Conservation (phyloP, 2,329 filamentous ascomycete species). For the Arthrocladium fulminans region DNA sequence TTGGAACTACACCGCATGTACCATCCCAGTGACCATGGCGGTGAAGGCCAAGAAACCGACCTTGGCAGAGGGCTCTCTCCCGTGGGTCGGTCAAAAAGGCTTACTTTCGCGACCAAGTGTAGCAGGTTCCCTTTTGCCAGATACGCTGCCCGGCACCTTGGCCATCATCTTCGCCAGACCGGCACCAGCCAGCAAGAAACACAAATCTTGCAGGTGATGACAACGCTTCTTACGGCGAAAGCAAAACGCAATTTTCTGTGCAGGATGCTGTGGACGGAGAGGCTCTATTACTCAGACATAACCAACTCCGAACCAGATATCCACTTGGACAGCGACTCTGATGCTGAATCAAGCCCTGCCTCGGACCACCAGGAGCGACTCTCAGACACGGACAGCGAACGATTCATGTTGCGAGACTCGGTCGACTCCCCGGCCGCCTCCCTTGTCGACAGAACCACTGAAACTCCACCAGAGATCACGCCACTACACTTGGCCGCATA, state of each 20-base stretch:
- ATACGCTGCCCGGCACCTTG: not conserved
- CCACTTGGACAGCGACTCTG: not conserved
- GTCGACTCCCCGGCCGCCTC: not conserved
- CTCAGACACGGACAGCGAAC: no score
- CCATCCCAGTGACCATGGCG: not conserved
- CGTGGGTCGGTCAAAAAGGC: not conserved
- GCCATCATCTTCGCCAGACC: not conserved
- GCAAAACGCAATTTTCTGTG: not conserved
- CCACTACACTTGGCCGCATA: not conserved
- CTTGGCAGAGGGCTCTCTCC: not conserved
- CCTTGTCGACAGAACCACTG: not conserved
- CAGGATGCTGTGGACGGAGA: not conserved
- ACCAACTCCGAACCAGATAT: not conserved
- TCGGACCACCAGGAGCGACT: no score
- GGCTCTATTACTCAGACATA: not conserved
- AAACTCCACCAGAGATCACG: not conserved
- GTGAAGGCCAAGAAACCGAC: no score
- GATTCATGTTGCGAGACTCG: no score
- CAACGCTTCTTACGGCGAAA: not conserved
- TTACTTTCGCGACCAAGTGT: not conserved
- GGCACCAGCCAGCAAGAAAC: not conserved
- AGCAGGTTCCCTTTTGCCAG: not conserved
- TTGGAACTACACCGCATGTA: not conserved
- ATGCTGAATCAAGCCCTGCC: no score
- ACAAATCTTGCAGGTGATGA: not conserved